phyloP scores from a whole-genome alignment of 2,329 filamentous ascomycete genomes.

The Penicillium sp. region DNA sequence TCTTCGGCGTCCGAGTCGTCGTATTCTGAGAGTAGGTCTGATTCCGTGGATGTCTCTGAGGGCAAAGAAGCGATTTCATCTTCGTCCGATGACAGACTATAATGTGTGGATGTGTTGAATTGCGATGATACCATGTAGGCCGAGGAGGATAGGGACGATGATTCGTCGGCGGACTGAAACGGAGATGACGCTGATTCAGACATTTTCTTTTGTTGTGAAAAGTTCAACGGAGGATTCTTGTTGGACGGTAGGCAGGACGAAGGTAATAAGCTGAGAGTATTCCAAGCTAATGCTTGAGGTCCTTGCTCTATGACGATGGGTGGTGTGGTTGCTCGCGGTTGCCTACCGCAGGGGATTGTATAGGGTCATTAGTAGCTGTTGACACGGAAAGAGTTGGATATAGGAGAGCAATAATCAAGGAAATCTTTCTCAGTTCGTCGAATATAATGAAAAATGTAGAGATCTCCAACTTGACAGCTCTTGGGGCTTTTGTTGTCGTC shows the following conservation, averaged over 20 bases:
- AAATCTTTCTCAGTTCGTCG: background rate
- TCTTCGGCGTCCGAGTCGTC: conserved; percentile 76
- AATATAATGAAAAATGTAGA: background rate
- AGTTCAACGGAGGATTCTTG: too few species aligned
- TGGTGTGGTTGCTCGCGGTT: conserved; percentile 3
- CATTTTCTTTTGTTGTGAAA: background rate
- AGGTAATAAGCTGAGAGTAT: background rate
- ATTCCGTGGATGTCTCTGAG: conserved; percentile 35
- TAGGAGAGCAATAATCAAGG: background rate
- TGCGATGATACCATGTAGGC: conserved; percentile 37
- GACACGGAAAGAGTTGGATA: background rate
- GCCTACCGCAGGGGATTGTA: conserved; percentile 9
- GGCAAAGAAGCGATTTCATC: conserved; percentile 44
- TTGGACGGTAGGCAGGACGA: background rate
- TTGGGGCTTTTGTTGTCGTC: background rate
- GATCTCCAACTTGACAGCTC: background rate
- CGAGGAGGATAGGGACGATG: conserved; percentile 35
- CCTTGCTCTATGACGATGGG: background rate
- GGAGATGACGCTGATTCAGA: conserved; percentile 27
- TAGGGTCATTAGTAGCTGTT: conserved; percentile 9
- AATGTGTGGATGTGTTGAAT: conserved; percentile 20
- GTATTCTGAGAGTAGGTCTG: conserved; percentile 41
- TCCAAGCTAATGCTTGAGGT: background rate
- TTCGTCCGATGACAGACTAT: conserved; percentile 24
- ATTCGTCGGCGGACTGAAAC: conserved; percentile 22